Conservation (phyloP, 2,329 filamentous ascomycete species). For the Talaromyces verruculosus region DNA sequence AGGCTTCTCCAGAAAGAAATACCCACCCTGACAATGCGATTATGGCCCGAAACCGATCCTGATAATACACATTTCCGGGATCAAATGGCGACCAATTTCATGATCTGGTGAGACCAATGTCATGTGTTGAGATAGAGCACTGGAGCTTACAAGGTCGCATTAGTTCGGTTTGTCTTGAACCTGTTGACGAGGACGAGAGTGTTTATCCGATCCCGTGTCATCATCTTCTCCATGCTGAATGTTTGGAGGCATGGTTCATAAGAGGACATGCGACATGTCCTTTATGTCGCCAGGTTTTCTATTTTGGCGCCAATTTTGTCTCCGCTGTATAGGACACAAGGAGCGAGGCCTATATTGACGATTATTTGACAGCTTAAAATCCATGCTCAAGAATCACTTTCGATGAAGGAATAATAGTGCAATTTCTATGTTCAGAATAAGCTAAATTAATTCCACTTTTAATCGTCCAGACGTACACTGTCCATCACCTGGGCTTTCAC, state of each 20-base stretch:
- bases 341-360: background rate
- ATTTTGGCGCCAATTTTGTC: constrained; percentile 1
- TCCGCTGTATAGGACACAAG: constrained; percentile 6
- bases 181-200: background rate
- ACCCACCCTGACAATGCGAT: background rate
- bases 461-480: too few species aligned
- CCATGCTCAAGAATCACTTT: too few species aligned
- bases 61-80: background rate
- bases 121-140: background rate
- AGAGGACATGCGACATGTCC: constrained; percentile 5
- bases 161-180: background rate
- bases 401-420: too few species aligned
- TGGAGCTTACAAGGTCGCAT: background rate
- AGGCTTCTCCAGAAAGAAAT: constrained; percentile 4
- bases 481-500: too few species aligned
- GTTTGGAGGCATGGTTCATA: constrained; percentile 12
- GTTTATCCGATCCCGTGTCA: background rate
- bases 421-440: too few species aligned
- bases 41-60: background rate
- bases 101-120: background rate
- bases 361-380: too few species aligned
- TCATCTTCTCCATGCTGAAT: constrained; percentile 6
- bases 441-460: too few species aligned
- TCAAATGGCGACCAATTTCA: background rate
- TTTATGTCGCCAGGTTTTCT: constrained; percentile 13